A percentile compares a stretch with the other conserved stretches of the same genome.
These are phyloP conservation scores for Leccinellum albellum DNA, from an alignment of 768 basidiomycete species.

Conservation along the genomic window DNA sequence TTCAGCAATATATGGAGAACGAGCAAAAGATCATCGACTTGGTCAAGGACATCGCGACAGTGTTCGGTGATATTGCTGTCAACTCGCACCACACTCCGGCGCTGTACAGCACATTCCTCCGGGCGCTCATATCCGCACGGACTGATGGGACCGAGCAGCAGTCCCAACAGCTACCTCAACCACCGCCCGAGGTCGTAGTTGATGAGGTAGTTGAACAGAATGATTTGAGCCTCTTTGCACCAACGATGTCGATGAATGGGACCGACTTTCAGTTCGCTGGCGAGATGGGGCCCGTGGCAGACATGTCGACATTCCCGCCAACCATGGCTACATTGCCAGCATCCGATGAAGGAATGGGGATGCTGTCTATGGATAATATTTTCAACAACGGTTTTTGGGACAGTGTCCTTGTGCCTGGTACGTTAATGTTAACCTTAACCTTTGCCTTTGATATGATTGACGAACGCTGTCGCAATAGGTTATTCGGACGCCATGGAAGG, in stretches of 20 bases:
- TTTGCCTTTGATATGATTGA: background rate
- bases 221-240: conserved; percentile 30
- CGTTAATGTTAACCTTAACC: conserved; percentile 22
- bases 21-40: conserved; percentile 68
- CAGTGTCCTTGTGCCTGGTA: conserved; percentile 81
- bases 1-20: conserved; percentile 69
- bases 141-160: conserved; percentile 30
- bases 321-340: conserved; percentile 62
- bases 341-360: conserved; percentile 39
- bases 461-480: conserved; percentile 40
- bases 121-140: conserved; percentile 63
- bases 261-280: conserved; percentile 68
- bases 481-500: conserved; percentile 80
- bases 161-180: conserved; percentile 22
- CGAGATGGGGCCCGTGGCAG: conserved; percentile 82
- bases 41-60: conserved; percentile 77
- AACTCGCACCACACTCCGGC: conserved; percentile 85
- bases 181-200: conserved; percentile 16
- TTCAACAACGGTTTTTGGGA: conserved; percentile 84
- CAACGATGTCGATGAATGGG: conserved; percentile 19
- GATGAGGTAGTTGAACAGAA: conserved; percentile 19
- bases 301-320: conserved; percentile 84
- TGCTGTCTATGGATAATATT: conserved; percentile 80
- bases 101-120: conserved; percentile 80
- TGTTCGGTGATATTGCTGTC: conserved; percentile 72